These are phyloP conservation scores for Colletotrichum sp. DNA, from an alignment of 2,329 filamentous ascomycete genomes.

Conservation along the genomic window DNA sequence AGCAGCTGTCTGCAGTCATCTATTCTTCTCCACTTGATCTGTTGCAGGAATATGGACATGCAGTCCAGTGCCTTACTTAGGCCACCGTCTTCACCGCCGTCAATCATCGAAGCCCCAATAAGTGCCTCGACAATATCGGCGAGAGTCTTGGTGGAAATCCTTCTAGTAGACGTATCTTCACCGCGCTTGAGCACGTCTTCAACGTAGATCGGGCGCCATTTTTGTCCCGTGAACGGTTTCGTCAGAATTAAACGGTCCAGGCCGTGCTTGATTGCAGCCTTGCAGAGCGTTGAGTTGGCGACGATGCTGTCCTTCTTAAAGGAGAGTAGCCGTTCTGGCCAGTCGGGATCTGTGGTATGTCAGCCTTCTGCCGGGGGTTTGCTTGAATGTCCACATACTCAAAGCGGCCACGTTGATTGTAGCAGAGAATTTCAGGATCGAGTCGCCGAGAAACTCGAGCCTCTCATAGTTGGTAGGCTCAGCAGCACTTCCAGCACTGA, in stretches of 20 bases:
- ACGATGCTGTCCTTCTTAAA: slow-evolving; percentile 72
- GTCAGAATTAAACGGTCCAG: slow-evolving; percentile 78
- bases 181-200: slow-evolving; percentile 35
- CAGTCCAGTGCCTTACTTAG: slow-evolving; percentile 67
- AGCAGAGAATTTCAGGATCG: slow-evolving; percentile 77
- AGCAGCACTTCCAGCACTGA: slow-evolving; percentile 67
- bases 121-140: slow-evolving; percentile 89
- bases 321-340: slow-evolving; percentile 80
- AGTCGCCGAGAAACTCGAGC: slow-evolving; percentile 87
- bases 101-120: slow-evolving; percentile 75
- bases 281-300: slow-evolving; percentile 75
- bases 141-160: slow-evolving; percentile 76
- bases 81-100: slow-evolving; percentile 75
- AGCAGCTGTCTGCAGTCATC: slow-evolving; percentile 46
- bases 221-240: slow-evolving; percentile 68
- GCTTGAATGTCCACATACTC: slow-evolving; percentile 40
- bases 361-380: slow-evolving; percentile 4
- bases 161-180: slow-evolving; percentile 17
- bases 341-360: slow-evolving; percentile 59
- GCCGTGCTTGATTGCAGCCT: slow-evolving; percentile 65
- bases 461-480: slow-evolving; percentile 77
- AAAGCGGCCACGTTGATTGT: slow-evolving; percentile 67
- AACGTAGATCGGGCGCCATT: slow-evolving; percentile 74
- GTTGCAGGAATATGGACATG: slow-evolving; percentile 69
- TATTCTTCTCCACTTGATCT: slow-evolving; percentile 59